Conservation (phyloP, 192 early-diverging fungal species). For the Jimgerdemannia flammicorona region DNA sequence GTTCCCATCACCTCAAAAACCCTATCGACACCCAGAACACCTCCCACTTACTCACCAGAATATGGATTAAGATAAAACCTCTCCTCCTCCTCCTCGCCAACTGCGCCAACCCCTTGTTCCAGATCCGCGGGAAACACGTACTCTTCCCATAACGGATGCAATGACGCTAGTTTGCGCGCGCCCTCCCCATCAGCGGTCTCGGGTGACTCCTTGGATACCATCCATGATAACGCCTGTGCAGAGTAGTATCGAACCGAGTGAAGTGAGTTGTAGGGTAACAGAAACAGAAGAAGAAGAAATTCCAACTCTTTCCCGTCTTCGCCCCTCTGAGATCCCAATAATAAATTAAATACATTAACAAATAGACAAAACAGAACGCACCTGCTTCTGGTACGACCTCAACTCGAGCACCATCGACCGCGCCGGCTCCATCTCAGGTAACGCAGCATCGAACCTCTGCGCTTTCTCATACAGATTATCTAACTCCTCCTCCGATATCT, state of each 20-base stretch:
- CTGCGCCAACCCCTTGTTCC: background rate
- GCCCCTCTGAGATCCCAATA: background rate
- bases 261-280: background rate
- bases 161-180: slow-evolving; percentile 20
- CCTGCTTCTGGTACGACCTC: slow-evolving; percentile 45
- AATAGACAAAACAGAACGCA: background rate
- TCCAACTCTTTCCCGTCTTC: background rate
- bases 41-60: slow-evolving; percentile 15
- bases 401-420: slow-evolving; percentile 34
- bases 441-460: slow-evolving; percentile 41
- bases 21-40: background rate
- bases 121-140: slow-evolving; percentile 39
- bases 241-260: background rate
- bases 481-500: slow-evolving; percentile 45
- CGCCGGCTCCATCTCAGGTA: slow-evolving; percentile 43
- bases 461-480: slow-evolving; percentile 55
- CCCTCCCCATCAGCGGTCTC: background rate
- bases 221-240: slow-evolving; percentile 45
- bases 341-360: background rate
- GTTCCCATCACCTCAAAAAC: background rate
- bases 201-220: slow-evolving; percentile 39
- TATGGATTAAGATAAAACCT: slow-evolving; percentile 47
- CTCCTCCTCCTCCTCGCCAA: slow-evolving; percentile 15
- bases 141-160: slow-evolving; percentile 55
- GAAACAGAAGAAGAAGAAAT: background rate